These are phyloP conservation scores for Pyronema domesticum DNA, from an alignment of 495 filamentous ascomycete species.

Conservation along the genomic window DNA sequence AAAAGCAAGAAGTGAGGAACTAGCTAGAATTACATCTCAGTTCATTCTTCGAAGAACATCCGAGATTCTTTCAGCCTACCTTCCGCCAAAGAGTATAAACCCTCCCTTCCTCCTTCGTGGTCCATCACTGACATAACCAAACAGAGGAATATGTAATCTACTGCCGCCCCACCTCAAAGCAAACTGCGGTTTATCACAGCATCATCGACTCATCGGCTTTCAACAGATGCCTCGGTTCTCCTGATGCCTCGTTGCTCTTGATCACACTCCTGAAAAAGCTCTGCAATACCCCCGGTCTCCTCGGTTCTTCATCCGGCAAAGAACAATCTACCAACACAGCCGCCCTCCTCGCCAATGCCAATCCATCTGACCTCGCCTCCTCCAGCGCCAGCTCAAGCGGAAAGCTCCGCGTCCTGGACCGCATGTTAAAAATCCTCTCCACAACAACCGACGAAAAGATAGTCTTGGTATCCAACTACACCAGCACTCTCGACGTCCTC, in stretches of 20 bases:
- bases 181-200: conserved; percentile 48
- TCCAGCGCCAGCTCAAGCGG: conserved; percentile 42
- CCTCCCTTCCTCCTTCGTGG: not conserved
- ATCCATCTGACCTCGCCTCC: conserved; percentile 38
- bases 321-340: conserved; percentile 27
- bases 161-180: conserved; percentile 51
- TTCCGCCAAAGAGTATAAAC: conserved; percentile 47
- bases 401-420: conserved; percentile 56
- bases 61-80: conserved; percentile 51
- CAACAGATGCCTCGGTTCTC: conserved; percentile 43
- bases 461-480: conserved; percentile 70
- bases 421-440: conserved; percentile 44
- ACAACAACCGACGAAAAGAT: conserved; percentile 52
- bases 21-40: conserved; percentile 45
- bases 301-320: conserved; percentile 28
- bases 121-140: not conserved
- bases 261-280: conserved; percentile 69
- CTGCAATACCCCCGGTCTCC: conserved; percentile 58
- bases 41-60: conserved; percentile 68
- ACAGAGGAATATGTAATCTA: conserved; percentile 50
- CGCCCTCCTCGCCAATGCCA: conserved; percentile 40
- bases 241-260: conserved; percentile 53
- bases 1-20: conserved; percentile 48
- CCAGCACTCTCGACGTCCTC: conserved; percentile 55
- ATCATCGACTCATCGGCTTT: conserved; percentile 56